Evolutionary conservation across 139 green algal species (phyloP).

Genomic region (Ulvella scutata): DNA sequence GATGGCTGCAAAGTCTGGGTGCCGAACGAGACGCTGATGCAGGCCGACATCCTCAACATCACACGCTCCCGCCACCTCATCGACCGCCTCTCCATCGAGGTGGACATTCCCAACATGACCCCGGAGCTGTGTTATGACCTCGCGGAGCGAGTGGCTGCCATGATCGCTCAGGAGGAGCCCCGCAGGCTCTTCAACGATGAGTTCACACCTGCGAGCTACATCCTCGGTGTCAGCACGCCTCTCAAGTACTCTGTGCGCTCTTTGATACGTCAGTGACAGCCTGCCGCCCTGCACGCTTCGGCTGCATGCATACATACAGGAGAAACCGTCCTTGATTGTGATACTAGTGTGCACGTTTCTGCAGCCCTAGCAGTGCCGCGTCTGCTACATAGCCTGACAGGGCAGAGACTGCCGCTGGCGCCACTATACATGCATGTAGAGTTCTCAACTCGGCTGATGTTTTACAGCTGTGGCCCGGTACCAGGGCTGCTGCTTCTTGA

Average conservation of each 20-base stretch:
- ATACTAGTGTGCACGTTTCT: no score
- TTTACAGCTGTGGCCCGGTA: no score
- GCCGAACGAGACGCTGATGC: neutral
- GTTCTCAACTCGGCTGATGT: no score
- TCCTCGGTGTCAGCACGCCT: neutral
- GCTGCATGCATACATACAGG: no score
- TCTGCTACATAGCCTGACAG: no score
- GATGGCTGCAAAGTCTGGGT: neutral
- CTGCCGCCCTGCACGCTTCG: no score
- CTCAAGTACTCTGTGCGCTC: neutral
- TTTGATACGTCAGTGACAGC: neutral
- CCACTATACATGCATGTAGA: no score
- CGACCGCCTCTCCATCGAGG: neutral
- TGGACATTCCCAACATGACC: neutral
- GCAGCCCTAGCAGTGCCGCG: no score
- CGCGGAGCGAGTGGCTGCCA: neutral
- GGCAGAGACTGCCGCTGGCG: no score
- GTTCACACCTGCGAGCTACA: neutral
- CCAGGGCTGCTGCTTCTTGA: no score
- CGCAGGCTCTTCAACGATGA: neutral
- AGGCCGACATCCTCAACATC: neutral
- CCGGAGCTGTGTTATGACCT: neutral
- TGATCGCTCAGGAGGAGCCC: neutral
- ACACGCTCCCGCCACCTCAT: neutral
- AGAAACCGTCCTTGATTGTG: no score